Evolutionary conservation across 768 basidiomycete genomes (phyloP).

Genomic region (Auricularia heimuer): DNA sequence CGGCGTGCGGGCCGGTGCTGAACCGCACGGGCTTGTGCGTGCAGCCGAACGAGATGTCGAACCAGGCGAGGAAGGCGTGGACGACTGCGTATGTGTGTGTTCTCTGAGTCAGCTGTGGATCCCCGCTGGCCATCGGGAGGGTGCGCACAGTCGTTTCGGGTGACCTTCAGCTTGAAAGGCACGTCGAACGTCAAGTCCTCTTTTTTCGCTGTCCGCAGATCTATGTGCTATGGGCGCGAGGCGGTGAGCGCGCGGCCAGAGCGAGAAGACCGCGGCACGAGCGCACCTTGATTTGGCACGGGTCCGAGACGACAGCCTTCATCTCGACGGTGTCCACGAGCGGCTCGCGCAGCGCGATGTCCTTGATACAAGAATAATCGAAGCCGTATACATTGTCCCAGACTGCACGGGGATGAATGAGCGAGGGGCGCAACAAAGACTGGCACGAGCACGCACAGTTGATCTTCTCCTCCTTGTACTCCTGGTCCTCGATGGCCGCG

Average conservation of each 20-base stretch:
- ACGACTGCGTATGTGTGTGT: constrained; percentile 44
- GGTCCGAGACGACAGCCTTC: constrained; percentile 89
- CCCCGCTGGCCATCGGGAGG: not conserved
- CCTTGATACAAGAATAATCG: constrained; percentile 98
- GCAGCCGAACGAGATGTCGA: constrained; percentile 91
- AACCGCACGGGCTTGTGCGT: constrained; percentile 94
- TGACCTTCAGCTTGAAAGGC: constrained; percentile 70
- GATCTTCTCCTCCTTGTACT: constrained; percentile 99
- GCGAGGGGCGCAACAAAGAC: not conserved
- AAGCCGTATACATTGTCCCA: constrained; percentile 99
- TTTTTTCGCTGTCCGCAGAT: constrained; percentile 85
- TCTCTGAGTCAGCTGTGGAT: not conserved
- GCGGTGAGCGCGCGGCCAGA: too few relatives aligned
- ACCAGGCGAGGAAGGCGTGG: constrained; percentile 99
- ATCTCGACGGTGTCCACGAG: constrained; percentile 98
- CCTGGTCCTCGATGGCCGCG: constrained; percentile 97
- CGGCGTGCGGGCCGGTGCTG: constrained; percentile 95
- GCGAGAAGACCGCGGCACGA: not conserved
- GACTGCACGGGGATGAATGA: constrained; percentile 40
- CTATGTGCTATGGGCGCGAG: constrained; percentile 51
- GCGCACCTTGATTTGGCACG: constrained; percentile 75
- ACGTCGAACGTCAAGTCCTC: constrained; percentile 85
- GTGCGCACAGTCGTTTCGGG: constrained; percentile 84
- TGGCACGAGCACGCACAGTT: constrained; percentile 59
- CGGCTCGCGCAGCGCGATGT: constrained; percentile 92